phyloP scores from a whole-genome alignment of 768 basidiomycete species.

The Leccinum uliginosum region DNA sequence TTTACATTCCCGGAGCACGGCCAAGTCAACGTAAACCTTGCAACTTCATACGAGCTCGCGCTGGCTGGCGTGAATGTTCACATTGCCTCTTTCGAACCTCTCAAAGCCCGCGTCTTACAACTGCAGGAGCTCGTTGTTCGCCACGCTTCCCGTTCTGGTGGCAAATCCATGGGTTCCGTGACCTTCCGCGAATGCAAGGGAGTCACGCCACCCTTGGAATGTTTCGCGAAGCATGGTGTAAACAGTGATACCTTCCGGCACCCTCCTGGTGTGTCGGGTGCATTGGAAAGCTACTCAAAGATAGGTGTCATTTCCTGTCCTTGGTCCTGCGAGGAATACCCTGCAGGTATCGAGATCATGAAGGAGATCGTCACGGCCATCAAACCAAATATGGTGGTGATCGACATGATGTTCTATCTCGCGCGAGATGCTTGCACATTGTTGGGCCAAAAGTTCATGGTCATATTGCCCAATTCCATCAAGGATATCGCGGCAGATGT shows the following conservation, averaged over 20 bases:
- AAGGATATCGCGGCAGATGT: not conserved
- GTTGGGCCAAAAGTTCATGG: not conserved
- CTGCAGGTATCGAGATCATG: not conserved
- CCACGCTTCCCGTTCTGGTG: too few relatives aligned
- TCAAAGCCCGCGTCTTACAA: not conserved
- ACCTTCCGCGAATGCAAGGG: too few relatives aligned
- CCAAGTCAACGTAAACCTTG: not conserved
- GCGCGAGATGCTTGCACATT: constrained; percentile 9
- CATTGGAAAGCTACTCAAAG: not conserved
- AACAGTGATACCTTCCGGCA: not conserved
- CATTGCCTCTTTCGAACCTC: not conserved
- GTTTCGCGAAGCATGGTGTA: not conserved
- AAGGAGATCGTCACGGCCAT: constrained; percentile 2
- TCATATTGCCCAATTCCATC: constrained; percentile 2
- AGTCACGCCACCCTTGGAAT: not conserved
- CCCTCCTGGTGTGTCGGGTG: constrained; percentile 1
- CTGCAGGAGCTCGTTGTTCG: too few relatives aligned
- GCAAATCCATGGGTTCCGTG: too few relatives aligned
- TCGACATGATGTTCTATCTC: not conserved
- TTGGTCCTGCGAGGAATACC: constrained; percentile 8
- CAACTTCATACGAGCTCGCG: not conserved
- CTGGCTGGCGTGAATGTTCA: not conserved
- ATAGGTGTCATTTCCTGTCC: not conserved
- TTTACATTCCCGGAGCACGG: not conserved
- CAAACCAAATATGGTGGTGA: constrained; percentile 1